phyloP scores from a whole-genome alignment of 768 basidiomycete genomes.

The Punctularia strigosozonata region DNA sequence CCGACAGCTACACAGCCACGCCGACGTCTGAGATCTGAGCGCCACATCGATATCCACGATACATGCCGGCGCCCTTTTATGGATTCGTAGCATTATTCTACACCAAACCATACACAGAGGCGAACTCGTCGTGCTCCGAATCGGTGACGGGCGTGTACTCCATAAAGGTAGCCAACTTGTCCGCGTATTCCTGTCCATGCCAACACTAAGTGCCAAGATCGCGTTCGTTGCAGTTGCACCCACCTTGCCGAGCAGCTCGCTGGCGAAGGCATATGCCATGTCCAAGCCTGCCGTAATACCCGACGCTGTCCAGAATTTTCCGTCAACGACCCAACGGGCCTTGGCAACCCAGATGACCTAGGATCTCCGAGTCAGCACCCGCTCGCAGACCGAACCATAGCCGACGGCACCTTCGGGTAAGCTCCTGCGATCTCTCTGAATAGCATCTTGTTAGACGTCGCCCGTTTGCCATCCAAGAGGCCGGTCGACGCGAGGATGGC shows the following conservation, averaged over 20 bases:
- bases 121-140: slow-evolving; percentile 16
- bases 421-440: slow-evolving; percentile 18
- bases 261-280: slow-evolving; percentile 21
- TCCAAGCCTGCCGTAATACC: slow-evolving; percentile 25
- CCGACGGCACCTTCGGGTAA: too few species aligned
- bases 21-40: too few species aligned
- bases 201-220: too few species aligned
- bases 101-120: slow-evolving; percentile 10
- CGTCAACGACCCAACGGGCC: slow-evolving; percentile 27
- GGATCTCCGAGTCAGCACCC: too few species aligned
- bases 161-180: slow-evolving; percentile 2
- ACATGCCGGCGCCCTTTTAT: too few species aligned
- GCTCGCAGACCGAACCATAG: too few species aligned
- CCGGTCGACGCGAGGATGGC: slow-evolving; percentile 22
- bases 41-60: too few species aligned
- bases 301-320: slow-evolving; percentile 26
- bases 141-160: background rate
- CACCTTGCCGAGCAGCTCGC: too few species aligned
- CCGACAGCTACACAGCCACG: too few species aligned
- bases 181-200: slow-evolving; percentile 12
- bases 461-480: slow-evolving; percentile 19
- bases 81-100: too few species aligned
- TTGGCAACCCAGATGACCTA: slow-evolving; percentile 22
- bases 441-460: slow-evolving; percentile 25
- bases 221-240: too few species aligned